Evolutionary conservation across 352 stramenopile genomes (phyloP).

Genomic region (Pythium phragmitis): DNA sequence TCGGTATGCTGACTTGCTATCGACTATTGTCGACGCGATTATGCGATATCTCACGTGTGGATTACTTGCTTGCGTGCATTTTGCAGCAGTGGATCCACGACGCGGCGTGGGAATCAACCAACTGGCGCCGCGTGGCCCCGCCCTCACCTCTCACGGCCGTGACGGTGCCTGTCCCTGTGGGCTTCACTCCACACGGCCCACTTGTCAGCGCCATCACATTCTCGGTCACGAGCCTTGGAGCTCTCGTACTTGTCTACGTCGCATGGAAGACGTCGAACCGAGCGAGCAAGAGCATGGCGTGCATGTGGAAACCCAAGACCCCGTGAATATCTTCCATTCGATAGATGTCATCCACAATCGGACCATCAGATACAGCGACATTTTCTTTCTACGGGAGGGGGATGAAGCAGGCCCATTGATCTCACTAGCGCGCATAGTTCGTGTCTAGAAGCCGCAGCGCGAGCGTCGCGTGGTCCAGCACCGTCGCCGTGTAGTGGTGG

Average conservation of each 20-base stretch:
- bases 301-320: constrained; percentile 15
- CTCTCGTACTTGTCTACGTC: constrained; percentile 25
- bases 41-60: neutral
- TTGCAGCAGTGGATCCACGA: constrained; percentile 6
- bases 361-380: constrained; percentile 10
- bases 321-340: neutral
- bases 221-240: constrained; percentile 23
- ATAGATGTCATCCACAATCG: neutral
- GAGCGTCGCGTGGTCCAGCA: constrained; percentile 74
- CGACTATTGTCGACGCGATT: too few relatives aligned
- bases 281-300: neutral
- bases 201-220: constrained; percentile 29
- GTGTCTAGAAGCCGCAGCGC: constrained; percentile 58
- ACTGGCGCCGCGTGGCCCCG: constrained; percentile 17
- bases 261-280: neutral
- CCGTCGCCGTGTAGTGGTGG: constrained; percentile 71
- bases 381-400: constrained; percentile 13
- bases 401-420: neutral
- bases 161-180: constrained; percentile 20
- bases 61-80: neutral
- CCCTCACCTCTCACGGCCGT: neutral
- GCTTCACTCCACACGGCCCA: constrained; percentile 16
- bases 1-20: constrained; percentile 4
- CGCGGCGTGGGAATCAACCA: neutral
- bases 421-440: constrained; percentile 20